Evolutionary conservation across 192 early-diverging fungal genomes (phyloP), one percentile per base, ranked within the genome.

Genomic region (Kickxella alabastrina): DNA sequence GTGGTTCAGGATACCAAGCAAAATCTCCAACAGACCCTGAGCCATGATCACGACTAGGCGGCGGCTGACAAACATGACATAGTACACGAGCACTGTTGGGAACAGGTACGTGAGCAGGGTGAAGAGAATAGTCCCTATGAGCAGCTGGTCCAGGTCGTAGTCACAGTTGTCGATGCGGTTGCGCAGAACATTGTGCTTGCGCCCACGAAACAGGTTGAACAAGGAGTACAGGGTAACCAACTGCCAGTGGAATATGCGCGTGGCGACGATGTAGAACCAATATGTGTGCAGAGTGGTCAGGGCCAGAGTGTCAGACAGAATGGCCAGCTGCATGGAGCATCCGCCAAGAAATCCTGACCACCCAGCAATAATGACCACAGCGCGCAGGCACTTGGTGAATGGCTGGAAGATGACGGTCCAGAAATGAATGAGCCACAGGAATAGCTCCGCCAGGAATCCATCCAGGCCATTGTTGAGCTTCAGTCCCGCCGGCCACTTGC

Each of bases 71-170:
- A 97, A 97, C 3, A 91, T 84, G 14, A 91, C 45, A 50, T 97
- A 97, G 66, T 93, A 99, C 9, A 95, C 92, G 0, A 88, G 79
- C 0, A 95, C 87, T 2, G 97, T 99, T 0, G 97, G 97, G 45
- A 95, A 97, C 19, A 99, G 62, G 59, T 97, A 99, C 5, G 88
- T 84, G 27, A 98, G 74, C 37, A 99, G 60, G 0, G 92, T 92
- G 58, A 99, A 95, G 5, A 98, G 57, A 19, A 95, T 89, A 0
- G 97, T 93, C 0, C 97, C 95, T 9, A 98, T 71, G 10, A 99
- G 75, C 14, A 97, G 77, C 71, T 99, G 97, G 54, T 97, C 97
- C 17, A 98, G 54, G 58, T 86, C 89, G 64, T 93, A 99, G 64
- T 95, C 94, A 46, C 89, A 90, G 8, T 84, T 82, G 67, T 99